A percentile compares a stretch with the other conserved stretches of the same genome.
These are phyloP conservation scores for Alternaria rosae DNA, from an alignment of 2,329 filamentous ascomycete species.

Conservation along the genomic window DNA sequence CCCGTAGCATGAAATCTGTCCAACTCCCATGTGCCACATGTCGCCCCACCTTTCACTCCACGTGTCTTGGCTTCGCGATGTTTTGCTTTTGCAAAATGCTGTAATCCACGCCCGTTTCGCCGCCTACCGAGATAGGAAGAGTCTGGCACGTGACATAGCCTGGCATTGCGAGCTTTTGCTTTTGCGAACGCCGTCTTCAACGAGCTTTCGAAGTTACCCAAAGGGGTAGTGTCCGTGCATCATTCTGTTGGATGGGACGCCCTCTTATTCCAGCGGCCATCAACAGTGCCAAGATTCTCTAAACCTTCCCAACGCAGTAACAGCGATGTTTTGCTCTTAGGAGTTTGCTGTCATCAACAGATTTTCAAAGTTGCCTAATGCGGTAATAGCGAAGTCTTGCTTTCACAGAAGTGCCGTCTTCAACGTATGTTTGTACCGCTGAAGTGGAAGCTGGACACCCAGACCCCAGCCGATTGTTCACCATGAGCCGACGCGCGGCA, in stretches of 20 bases:
- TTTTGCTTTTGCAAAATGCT: neutral
- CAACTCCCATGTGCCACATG: neutral
- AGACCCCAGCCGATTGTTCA: fast-evolving
- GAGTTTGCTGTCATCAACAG: neutral
- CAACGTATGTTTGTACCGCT: neutral
- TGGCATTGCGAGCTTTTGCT: neutral
- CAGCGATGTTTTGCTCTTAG: neutral
- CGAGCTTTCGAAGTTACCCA: neutral
- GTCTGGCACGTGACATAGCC: neutral
- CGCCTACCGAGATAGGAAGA: neutral
- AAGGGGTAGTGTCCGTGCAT: neutral
- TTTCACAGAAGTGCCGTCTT: neutral
- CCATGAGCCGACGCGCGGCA: neutral
- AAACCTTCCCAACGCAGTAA: neutral
- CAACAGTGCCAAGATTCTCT: neutral
- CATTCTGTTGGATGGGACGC: too few species aligned
- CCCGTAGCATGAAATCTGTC: neutral
- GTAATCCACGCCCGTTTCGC: neutral
- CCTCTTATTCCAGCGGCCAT: neutral
- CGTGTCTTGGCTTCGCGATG: neutral
- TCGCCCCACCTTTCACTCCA: neutral
- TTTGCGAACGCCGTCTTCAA: neutral
- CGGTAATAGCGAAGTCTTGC: neutral
- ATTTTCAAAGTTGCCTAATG: neutral
- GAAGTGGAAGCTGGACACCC: neutral